Evolutionary conservation across 2,329 filamentous ascomycete species (phyloP).

Genomic region (Neonectria coccinea): DNA sequence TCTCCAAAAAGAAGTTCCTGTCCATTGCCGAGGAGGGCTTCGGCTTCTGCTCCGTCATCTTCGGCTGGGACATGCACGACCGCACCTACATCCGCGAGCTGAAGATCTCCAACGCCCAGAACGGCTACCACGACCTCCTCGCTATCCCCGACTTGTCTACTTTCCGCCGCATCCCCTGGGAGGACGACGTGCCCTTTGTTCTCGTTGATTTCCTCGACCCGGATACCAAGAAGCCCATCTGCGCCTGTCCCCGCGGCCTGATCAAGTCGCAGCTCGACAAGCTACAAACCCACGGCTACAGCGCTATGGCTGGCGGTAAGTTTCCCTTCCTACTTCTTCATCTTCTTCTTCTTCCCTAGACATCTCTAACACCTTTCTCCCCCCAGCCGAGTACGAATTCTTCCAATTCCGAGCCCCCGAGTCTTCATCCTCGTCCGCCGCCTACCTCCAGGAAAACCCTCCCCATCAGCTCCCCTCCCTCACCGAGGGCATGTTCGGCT

Average conservation of each 20-base stretch:
- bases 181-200: slow-evolving; percentile 87
- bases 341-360: too few relatives aligned
- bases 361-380: background rate
- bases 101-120: slow-evolving; percentile 88
- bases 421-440: slow-evolving; percentile 73
- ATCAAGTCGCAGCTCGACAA: slow-evolving; percentile 76
- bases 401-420: slow-evolving; percentile 85
- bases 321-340: slow-evolving; percentile 15
- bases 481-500: slow-evolving; percentile 96
- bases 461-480: slow-evolving; percentile 79
- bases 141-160: slow-evolving; percentile 82
- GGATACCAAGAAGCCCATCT: slow-evolving; percentile 76
- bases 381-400: slow-evolving; percentile 90
- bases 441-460: slow-evolving; percentile 79
- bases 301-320: slow-evolving; percentile 90
- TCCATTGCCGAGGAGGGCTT: slow-evolving; percentile 85
- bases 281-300: slow-evolving; percentile 75
- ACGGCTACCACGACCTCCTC: slow-evolving; percentile 88
- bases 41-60: slow-evolving; percentile 93
- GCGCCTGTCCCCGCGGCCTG: slow-evolving; percentile 83
- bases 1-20: slow-evolving; percentile 93
- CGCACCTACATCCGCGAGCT: slow-evolving; percentile 88
- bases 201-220: slow-evolving; percentile 86
- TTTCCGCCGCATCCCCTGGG: slow-evolving; percentile 91
- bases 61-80: slow-evolving; percentile 98